These are phyloP conservation scores for Hypoxylon trugodes DNA, from an alignment of 495 filamentous ascomycete genomes.

Conservation along the genomic window DNA sequence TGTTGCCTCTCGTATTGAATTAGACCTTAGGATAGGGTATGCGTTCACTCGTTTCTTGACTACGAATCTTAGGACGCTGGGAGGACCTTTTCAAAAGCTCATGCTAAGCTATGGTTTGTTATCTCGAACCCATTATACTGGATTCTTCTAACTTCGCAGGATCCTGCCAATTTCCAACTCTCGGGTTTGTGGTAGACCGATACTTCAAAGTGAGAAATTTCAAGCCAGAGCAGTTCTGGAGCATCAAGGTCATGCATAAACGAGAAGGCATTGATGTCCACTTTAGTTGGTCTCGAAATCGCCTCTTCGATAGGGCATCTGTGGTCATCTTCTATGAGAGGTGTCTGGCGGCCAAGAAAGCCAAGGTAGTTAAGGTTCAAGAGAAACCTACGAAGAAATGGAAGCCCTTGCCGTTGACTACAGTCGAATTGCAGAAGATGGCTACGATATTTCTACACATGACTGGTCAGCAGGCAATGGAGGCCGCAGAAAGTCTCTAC, in stretches of 20 bases:
- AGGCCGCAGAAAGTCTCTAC: constrained; percentile 88
- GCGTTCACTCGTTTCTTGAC: constrained; percentile 93
- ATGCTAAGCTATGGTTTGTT: constrained; percentile 85
- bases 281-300: constrained; percentile 83
- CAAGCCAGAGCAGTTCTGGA: constrained; percentile 91
- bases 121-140: not conserved
- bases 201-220: constrained; percentile 94
- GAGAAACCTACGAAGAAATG: constrained; percentile 93
- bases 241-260: constrained; percentile 82
- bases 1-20: constrained; percentile 87
- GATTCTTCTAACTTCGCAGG: constrained; percentile 57
- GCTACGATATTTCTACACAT: constrained; percentile 85
- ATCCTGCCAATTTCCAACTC: constrained; percentile 95
- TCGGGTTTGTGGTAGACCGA: constrained; percentile 96
- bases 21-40: constrained; percentile 90
- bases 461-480: constrained; percentile 88
- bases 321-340: constrained; percentile 85
- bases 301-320: constrained; percentile 86
- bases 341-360: constrained; percentile 78
- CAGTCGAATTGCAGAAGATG: constrained; percentile 98
- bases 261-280: constrained; percentile 81
- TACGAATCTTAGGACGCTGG: constrained; percentile 71
- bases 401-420: constrained; percentile 92
- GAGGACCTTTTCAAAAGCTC: constrained; percentile 65
- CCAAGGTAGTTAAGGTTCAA: constrained; percentile 81